phyloP scores from a whole-genome alignment of 306 rosid species.

The Betula pendula region DNA sequence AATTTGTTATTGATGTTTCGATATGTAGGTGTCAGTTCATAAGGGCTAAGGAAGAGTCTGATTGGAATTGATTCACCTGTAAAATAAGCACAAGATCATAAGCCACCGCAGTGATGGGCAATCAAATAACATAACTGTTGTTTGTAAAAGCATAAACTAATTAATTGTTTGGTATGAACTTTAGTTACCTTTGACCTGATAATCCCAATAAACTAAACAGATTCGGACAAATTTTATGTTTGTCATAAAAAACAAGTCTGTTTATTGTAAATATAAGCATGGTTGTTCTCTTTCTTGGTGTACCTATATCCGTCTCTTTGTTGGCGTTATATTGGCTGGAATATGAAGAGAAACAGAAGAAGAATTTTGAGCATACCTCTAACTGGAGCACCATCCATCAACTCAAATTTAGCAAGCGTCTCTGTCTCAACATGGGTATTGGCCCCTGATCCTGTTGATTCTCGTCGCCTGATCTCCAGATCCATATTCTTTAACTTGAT shows the following conservation, averaged over 20 bases:
- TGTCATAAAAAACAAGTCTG: no score
- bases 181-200: not conserved
- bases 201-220: not conserved
- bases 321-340: not conserved
- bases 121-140: not conserved
- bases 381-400: constrained; percentile 99
- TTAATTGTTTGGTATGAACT: not conserved
- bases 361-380: constrained; percentile 61
- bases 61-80: constrained; percentile 99
- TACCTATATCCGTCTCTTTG: not conserved
- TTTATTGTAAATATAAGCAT: not conserved
- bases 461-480: constrained; percentile 94
- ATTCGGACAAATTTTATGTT: not conserved
- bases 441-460: constrained; percentile 97
- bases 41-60: constrained; percentile 96
- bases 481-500: constrained; percentile 99
- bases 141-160: not conserved
- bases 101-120: constrained; percentile 6
- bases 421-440: constrained; percentile 98
- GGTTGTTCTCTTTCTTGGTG: not conserved
- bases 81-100: constrained; percentile 21
- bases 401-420: constrained; percentile 92
- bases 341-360: not conserved
- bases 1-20: constrained; percentile 95
- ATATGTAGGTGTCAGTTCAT: constrained; percentile 92